phyloP scores from a whole-genome alignment of 75 land plant genomes.

The Cryptomeria japonica region DNA sequence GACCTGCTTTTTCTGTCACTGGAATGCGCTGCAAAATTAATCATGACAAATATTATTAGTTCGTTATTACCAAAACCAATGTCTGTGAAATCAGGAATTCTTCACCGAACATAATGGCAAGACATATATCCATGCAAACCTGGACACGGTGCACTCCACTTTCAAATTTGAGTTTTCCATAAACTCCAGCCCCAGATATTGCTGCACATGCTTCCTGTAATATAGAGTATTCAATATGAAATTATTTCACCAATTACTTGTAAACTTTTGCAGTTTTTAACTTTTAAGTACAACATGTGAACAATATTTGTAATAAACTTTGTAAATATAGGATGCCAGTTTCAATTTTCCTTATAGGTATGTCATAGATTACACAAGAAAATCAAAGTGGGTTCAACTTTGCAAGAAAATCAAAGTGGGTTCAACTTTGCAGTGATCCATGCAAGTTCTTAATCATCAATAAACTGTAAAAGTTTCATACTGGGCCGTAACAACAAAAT shows the following conservation, averaged over 20 bases:
- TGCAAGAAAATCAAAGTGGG: background rate
- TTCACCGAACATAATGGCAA: conserved; percentile 2
- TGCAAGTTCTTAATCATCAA: background rate
- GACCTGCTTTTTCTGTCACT: conserved; percentile 93
- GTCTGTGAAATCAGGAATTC: background rate
- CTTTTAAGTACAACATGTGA: background rate
- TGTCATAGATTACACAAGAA: background rate
- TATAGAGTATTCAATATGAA: background rate
- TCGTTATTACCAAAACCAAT: background rate
- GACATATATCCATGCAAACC: conserved; percentile 37
- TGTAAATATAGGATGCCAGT: background rate
- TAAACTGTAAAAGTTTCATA: background rate
- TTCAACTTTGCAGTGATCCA: background rate
- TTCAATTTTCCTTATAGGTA: background rate
- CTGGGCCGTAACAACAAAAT: background rate
- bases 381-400: background rate
- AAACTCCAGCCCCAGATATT: conserved; percentile 82
- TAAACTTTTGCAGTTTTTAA: conserved; percentile 2
- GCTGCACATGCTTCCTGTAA: conserved; percentile 97
- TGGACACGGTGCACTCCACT: conserved; percentile 99
- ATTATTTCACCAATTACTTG: background rate
- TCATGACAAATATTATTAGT: conserved; percentile 1
- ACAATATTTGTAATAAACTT: background rate
- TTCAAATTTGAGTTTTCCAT: conserved; percentile 96
- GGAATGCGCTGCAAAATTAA: conserved; percentile 81